phyloP scores from a whole-genome alignment of 2,329 filamentous ascomycete species.

The Chrysosporium keratinophilum region DNA sequence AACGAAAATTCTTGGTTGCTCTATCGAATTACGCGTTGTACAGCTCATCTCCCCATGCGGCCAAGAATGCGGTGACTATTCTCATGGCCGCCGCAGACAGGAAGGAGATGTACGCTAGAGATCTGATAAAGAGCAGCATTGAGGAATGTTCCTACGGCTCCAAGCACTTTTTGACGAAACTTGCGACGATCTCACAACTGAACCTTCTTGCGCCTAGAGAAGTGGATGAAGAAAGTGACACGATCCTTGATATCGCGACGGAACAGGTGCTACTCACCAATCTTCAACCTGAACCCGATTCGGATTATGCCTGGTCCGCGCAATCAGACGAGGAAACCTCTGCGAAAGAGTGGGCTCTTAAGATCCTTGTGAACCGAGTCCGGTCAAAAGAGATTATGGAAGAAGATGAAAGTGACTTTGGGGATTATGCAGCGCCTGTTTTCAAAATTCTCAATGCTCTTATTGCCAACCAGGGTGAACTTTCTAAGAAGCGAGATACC shows the following conservation, averaged over 20 bases:
- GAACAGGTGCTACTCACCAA: slow-evolving; percentile 63
- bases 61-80: slow-evolving; percentile 90
- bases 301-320: slow-evolving; percentile 55
- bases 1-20: slow-evolving; percentile 69
- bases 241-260: slow-evolving; percentile 68
- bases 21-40: slow-evolving; percentile 74
- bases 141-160: slow-evolving; percentile 63
- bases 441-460: slow-evolving; percentile 71
- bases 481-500: slow-evolving; percentile 64
- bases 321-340: slow-evolving; percentile 70
- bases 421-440: slow-evolving; percentile 51
- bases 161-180: slow-evolving; percentile 57
- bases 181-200: slow-evolving; percentile 51
- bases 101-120: slow-evolving; percentile 76
- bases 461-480: slow-evolving; percentile 64
- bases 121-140: slow-evolving; percentile 65
- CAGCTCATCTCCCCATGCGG: slow-evolving; percentile 68
- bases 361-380: slow-evolving; percentile 75
- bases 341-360: slow-evolving; percentile 74
- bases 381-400: slow-evolving; percentile 50
- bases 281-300: slow-evolving; percentile 42
- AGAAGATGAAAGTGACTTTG: slow-evolving; percentile 34
- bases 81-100: slow-evolving; percentile 66
- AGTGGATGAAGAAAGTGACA: slow-evolving; percentile 61
- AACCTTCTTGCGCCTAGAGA: slow-evolving; percentile 64